Percentiles rank a stretch among this genome's conserved stretches.
Evolutionary conservation across 2,329 filamentous ascomycete species (phyloP).

Genomic region (Neopestalotiopsis sp.): DNA sequence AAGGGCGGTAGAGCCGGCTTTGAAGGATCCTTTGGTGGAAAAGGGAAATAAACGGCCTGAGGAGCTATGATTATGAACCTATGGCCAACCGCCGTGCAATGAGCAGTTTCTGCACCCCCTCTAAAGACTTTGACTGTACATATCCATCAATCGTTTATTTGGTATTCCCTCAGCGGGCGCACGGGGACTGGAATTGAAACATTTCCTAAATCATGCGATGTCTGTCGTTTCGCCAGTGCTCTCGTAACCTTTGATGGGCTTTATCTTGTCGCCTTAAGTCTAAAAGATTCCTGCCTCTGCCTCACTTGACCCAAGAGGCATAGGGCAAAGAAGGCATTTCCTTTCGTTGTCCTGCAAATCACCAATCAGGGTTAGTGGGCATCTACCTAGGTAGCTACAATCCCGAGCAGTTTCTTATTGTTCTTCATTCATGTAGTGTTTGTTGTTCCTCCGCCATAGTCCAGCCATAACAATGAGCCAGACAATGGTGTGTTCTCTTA

Average conservation of each 20-base stretch:
- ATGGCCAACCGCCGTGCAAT: not conserved
- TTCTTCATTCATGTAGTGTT: no score
- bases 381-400: no score
- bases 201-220: not conserved
- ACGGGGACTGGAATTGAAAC: not conserved
- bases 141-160: not conserved
- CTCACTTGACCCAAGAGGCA: no score
- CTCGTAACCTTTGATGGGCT: not conserved
- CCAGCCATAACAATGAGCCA: no score
- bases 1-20: conserved; percentile 64
- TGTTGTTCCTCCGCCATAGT: no score
- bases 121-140: not conserved
- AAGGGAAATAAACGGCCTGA: conserved; percentile 13
- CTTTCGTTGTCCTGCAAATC: no score
- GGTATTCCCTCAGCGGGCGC: not conserved
- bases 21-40: conserved; percentile 61
- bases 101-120: not conserved
- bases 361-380: no score
- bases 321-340: no score
- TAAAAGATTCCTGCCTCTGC: no score
- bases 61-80: not conserved
- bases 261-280: no score
- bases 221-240: not conserved
- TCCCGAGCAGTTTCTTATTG: no score
- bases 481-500: no score